Percentiles rank a stretch among this genome's conserved stretches.
phyloP scores from a whole-genome alignment of 2,329 filamentous ascomycete species.

The Ophiostoma angusticollis region DNA sequence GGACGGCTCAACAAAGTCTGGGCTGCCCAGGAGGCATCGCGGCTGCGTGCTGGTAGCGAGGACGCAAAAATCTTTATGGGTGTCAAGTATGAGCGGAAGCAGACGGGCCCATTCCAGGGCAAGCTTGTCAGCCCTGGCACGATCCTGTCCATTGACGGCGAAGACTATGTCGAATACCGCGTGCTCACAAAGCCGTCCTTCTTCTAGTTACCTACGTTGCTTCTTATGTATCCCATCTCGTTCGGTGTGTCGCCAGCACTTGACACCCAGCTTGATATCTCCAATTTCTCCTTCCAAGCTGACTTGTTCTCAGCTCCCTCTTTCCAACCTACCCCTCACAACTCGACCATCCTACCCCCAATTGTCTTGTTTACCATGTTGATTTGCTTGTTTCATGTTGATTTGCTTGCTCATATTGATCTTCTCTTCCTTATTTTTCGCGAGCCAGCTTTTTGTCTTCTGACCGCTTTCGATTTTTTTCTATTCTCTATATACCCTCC shows the following conservation, averaged over 20 bases:
- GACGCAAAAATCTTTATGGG: constrained; percentile 46
- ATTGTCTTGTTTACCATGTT: too few species aligned
- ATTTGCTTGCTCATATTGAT: not conserved
- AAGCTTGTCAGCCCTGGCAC: constrained; percentile 50
- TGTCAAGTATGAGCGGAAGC: constrained; percentile 50
- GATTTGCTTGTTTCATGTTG: not conserved
- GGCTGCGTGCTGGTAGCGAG: constrained; percentile 30
- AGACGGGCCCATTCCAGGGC: constrained; percentile 46
- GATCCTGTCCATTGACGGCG: constrained; percentile 51
- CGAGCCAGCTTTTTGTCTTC: too few species aligned
- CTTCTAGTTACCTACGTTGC: constrained; percentile 26
- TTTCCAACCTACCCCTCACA: not conserved
- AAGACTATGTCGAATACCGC: constrained; percentile 55
- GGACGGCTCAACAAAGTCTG: constrained; percentile 43
- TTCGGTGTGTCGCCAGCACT: too few species aligned
- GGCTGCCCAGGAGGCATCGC: constrained; percentile 38
- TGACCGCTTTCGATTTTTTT: too few species aligned
- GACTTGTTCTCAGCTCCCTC: not conserved
- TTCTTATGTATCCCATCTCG: not conserved
- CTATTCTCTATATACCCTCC: not conserved
- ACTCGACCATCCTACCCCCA: too few species aligned
- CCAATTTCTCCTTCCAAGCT: not conserved
- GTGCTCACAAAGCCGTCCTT: constrained; percentile 52
- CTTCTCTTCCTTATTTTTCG: not conserved
- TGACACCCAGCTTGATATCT: too few species aligned